Evolutionary conservation across 2,329 filamentous ascomycete genomes (phyloP), one percentile per base, ranked within the genome.

Genomic region (Tolypocladium tropicale): DNA sequence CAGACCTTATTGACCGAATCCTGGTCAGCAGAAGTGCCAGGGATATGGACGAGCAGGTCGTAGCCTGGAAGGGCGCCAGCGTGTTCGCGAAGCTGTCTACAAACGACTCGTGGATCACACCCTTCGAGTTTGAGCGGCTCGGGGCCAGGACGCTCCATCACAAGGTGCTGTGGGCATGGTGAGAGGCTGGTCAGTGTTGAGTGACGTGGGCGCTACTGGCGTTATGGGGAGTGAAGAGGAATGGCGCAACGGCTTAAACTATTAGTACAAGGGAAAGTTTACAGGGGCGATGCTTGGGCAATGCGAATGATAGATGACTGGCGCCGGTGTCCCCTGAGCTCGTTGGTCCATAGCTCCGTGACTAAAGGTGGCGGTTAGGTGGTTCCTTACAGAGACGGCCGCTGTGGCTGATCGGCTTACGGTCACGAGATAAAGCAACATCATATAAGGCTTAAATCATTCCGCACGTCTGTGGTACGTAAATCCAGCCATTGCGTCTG

Each of bases 21-120:
- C 72, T 85, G 28, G 83, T 86, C 54, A 84, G 82, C 59, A 76
- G 79, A 58, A 94, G 79, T 79, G 94, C 94, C 0, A 80, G 93
- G 64, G 94, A 99, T 64, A 87, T 99, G 76, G 94, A 99, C 72
- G 90, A 94, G 58, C 91, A 96, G 72, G 92, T 97, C n/a, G 88
- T 97, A 54, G 86, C 87, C 10, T 99, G 94, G 94, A 99, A 99
- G 79, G 94, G 94, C 4, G 94, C 90, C 0, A 96, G 91, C 68
- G 92, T 99, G 18, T 99, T 96, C 76, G 92, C 90, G 3, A 91
- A 95, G 74, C 75, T 97, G 63, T 82, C 85, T 50, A 92, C 90
- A 18, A 97, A 97, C 72, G 94, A 99, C 70, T 94, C 88, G 65
- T 99, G 94, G 94, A 90, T 97, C 66, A 88, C 86, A 16, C 82